A percentile compares a stretch with the other conserved stretches of the same genome.
phyloP scores from a whole-genome alignment of 768 basidiomycete species.

The Galerina marginata region DNA sequence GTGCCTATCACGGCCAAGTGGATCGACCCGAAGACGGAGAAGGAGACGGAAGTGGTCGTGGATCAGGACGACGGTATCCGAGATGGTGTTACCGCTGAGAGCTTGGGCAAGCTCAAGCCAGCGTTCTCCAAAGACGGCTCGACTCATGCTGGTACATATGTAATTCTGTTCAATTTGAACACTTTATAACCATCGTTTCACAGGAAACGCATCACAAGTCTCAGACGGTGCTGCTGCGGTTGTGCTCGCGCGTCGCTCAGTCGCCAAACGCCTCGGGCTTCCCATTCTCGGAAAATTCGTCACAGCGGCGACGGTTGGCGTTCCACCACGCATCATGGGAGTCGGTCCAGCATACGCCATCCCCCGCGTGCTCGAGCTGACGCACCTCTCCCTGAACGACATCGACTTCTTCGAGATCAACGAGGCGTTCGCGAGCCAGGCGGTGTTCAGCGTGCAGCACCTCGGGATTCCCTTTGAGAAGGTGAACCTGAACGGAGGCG shows the following conservation, averaged over 20 bases:
- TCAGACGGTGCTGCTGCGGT: slow-evolving; percentile 95
- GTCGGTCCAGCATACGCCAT: slow-evolving; percentile 91
- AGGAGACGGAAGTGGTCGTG: slow-evolving; percentile 69
- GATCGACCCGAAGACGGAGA: slow-evolving; percentile 76
- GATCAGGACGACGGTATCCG: slow-evolving; percentile 87
- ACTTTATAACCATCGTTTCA: slow-evolving; percentile 3
- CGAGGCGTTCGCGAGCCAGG: slow-evolving; percentile 88
- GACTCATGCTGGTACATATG: slow-evolving; percentile 68
- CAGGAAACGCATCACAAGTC: slow-evolving; percentile 84
- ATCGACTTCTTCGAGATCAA: slow-evolving; percentile 94
- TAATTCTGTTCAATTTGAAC: not conserved
- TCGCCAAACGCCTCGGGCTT: slow-evolving; percentile 83
- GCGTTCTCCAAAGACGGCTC: slow-evolving; percentile 77
- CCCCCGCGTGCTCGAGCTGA: slow-evolving; percentile 70
- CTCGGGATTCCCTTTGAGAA: slow-evolving; percentile 76
- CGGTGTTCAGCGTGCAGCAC: slow-evolving; percentile 72
- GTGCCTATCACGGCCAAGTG: slow-evolving; percentile 76
- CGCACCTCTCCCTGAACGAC: slow-evolving; percentile 69
- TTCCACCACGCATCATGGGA: slow-evolving; percentile 89
- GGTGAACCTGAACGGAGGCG: slow-evolving; percentile 88
- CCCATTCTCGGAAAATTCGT: slow-evolving; percentile 89
- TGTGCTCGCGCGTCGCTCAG: slow-evolving; percentile 77
- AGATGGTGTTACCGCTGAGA: slow-evolving; percentile 82
- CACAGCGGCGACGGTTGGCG: slow-evolving; percentile 71
- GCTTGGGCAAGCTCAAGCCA: slow-evolving; percentile 82